Percentiles rank a stretch among this genome's conserved stretches.
Evolutionary conservation across 1,139 yeast genomes (phyloP).

Genomic region (Kodamaea arcana): DNA sequence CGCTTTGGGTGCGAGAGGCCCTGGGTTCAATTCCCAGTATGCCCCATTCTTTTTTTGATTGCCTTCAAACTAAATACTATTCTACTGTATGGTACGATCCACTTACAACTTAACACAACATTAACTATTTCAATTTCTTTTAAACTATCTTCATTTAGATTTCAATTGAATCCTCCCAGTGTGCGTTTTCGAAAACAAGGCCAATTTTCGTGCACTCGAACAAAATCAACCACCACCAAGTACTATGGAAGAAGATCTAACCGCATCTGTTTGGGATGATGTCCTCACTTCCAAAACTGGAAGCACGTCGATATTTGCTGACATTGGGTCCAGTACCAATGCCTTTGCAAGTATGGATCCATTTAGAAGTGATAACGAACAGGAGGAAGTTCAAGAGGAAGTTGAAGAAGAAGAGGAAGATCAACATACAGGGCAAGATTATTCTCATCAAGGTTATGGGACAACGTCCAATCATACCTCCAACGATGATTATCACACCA

Average conservation of each 20-base stretch:
- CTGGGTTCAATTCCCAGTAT: constrained; percentile 34
- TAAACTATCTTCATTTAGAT: no score
- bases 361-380: constrained; percentile 15
- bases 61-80: no score
- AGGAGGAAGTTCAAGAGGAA: constrained; percentile 17
- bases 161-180: no score
- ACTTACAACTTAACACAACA: no score
- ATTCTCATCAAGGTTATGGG: no score
- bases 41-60: constrained; percentile 21
- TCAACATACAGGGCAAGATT: constrained; percentile 5
- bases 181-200: no score
- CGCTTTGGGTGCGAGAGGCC: constrained; percentile 37
- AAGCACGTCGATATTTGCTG: constrained; percentile 9
- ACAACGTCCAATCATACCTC: no score
- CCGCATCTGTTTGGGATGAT: constrained; percentile 29
- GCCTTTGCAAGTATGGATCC: constrained; percentile 27
- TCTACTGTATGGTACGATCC: no score
- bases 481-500: constrained; percentile 1
- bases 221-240: constrained; percentile 2
- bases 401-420: constrained; percentile 10
- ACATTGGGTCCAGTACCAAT: constrained; percentile 13
- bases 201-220: no score
- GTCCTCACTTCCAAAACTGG: constrained; percentile 15
- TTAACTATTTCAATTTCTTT: no score
- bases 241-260: constrained; percentile 24